Conservation (phyloP, 2,329 filamentous ascomycete genomes). For the Epichloe sp. region DNA sequence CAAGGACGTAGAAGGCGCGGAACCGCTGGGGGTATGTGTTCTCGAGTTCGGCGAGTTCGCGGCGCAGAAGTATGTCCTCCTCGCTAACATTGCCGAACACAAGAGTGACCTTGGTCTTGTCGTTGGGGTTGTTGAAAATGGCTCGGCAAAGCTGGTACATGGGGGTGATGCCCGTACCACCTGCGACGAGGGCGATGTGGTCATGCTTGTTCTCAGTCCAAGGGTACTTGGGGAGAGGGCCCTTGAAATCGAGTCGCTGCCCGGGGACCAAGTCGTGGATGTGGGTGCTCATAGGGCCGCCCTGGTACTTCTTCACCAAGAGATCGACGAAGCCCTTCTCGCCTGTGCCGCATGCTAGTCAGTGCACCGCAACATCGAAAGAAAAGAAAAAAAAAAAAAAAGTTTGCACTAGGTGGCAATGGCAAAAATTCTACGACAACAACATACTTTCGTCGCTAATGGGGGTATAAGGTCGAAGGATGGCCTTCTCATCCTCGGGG, state of each 20-base stretch:
- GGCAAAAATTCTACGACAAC: too few relatives aligned
- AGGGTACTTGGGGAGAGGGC: constrained; percentile 84
- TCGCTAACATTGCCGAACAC: constrained; percentile 84
- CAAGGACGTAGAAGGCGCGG: constrained; percentile 85
- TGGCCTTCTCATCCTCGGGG: constrained; percentile 68
- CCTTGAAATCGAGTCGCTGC: constrained; percentile 82
- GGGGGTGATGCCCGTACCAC: constrained; percentile 91
- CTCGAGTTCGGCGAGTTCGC: constrained; percentile 74
- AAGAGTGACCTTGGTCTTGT: constrained; percentile 95
- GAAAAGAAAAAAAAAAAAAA: too few relatives aligned
- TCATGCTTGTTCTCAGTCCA: constrained; percentile 89
- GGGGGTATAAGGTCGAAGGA: constrained; percentile 87
- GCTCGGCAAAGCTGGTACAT: constrained; percentile 90
- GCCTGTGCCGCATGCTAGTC: constrained; percentile 32
- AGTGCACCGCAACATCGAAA: neutral
- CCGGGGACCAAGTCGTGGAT: constrained; percentile 72
- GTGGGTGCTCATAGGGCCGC: constrained; percentile 84
- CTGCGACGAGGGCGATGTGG: constrained; percentile 78
- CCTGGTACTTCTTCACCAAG: constrained; percentile 81
- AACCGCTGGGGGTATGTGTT: constrained; percentile 93
- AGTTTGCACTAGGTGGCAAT: too few relatives aligned
- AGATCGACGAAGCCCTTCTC: constrained; percentile 73
- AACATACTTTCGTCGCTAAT: constrained; percentile 66
- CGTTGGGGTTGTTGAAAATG: constrained; percentile 91
- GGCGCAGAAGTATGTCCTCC: constrained; percentile 83